Conservation (phyloP, 2,329 filamentous ascomycete genomes). For the Pyrenophora teres region DNA sequence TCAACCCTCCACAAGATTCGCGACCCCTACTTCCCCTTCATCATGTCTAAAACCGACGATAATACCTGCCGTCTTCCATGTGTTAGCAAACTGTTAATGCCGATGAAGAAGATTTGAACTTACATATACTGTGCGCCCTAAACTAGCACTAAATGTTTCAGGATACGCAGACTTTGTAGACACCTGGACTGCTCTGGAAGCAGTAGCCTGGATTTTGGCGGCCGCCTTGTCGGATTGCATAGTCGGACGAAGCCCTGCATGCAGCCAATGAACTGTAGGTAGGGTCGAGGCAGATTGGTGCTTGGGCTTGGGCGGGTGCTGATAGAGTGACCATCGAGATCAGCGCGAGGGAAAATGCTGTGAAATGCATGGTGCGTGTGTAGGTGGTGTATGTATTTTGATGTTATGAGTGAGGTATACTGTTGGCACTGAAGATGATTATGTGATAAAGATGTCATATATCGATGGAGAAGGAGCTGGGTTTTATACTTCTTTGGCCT, state of each 20-base stretch:
- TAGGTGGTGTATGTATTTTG: not conserved
- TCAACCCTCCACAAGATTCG: no score
- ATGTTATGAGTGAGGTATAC: not conserved
- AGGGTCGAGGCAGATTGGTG: not conserved
- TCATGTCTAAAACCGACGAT: no score
- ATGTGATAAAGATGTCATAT: not conserved
- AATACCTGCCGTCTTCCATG: no score
- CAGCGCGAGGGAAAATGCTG: not conserved
- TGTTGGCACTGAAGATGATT: not conserved
- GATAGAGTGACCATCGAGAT: not conserved
- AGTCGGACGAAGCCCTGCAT: not conserved
- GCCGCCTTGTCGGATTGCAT: not conserved
- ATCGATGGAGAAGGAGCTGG: no score
- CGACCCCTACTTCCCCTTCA: no score
- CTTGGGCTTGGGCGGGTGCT: not conserved
- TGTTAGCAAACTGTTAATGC: no score
- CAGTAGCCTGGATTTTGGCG: not conserved
- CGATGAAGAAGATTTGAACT: no score
- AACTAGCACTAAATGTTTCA: no score
- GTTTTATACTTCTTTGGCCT: no score
- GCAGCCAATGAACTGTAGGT: not conserved
- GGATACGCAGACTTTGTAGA: not conserved
- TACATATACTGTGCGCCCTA: no score
- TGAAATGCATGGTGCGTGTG: not conserved
- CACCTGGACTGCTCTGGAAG: not conserved